Percentiles rank a stretch among this genome's conserved stretches.
These are phyloP conservation scores for Phytophthora pseudosyringae DNA, from an alignment of 352 stramenopile species.

Conservation along the genomic window DNA sequence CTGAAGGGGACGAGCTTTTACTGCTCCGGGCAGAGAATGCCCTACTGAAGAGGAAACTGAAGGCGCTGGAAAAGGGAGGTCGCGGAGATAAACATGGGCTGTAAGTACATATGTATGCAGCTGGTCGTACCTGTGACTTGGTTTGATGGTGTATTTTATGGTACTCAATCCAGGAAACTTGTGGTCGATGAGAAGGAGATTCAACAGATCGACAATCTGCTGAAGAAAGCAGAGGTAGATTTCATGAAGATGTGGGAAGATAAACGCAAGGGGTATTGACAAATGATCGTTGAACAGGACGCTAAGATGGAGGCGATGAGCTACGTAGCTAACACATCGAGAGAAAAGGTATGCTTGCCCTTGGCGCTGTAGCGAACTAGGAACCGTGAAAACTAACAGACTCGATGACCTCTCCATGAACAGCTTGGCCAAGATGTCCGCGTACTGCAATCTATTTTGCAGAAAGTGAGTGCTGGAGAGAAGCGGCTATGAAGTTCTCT, in stretches of 20 bases:
- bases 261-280: neutral
- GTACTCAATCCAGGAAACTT: constrained; percentile 43
- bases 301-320: constrained; percentile 78
- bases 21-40: constrained; percentile 70
- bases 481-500: neutral
- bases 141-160: neutral
- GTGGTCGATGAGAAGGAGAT: constrained; percentile 66
- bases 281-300: constrained; percentile 34
- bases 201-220: constrained; percentile 72
- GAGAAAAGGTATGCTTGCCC: constrained; percentile 61
- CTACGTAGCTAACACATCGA: constrained; percentile 73
- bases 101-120: constrained; percentile 25
- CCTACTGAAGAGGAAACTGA: constrained; percentile 74
- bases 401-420: neutral
- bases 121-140: neutral
- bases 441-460: constrained; percentile 74
- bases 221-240: constrained; percentile 74
- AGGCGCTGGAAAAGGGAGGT: constrained; percentile 56
- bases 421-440: constrained; percentile 80
- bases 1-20: constrained; percentile 51
- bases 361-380: neutral
- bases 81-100: constrained; percentile 51
- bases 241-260: neutral
- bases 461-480: constrained; percentile 51
- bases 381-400: neutral